Percentiles rank a stretch among this genome's conserved stretches.
These are phyloP conservation scores for Schoenoplectus tabernaemontani DNA, from an alignment of 202 grass and related monocot species.

Conservation along the genomic window DNA sequence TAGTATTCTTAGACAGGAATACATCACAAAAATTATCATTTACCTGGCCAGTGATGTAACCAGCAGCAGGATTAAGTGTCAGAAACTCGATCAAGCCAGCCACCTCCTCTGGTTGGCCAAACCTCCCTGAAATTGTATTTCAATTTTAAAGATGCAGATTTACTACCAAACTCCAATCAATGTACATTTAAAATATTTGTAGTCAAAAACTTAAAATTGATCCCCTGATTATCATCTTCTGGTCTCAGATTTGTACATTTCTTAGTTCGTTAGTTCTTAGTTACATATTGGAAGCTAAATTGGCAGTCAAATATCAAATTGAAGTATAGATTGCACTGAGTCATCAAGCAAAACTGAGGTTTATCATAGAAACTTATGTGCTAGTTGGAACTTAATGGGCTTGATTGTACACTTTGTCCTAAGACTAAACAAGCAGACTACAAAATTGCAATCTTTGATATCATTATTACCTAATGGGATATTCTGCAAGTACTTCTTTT, in stretches of 20 bases:
- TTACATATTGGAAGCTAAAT: background rate
- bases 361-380: background rate
- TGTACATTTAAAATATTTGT: background rate
- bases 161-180: background rate
- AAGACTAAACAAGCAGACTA: background rate
- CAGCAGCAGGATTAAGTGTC: slow-evolving; percentile 62
- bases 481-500: slow-evolving; percentile 70
- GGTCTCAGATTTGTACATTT: background rate
- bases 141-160: background rate
- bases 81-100: slow-evolving; percentile 88
- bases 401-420: background rate
- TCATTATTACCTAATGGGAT: slow-evolving; percentile 92
- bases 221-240: background rate
- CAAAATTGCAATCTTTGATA: slow-evolving; percentile 13
- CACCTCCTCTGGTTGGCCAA: slow-evolving; percentile 76
- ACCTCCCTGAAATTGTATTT: slow-evolving; percentile 58
- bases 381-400: background rate
- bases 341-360: background rate
- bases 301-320: background rate
- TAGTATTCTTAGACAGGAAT: background rate
- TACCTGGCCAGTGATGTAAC: slow-evolving; percentile 91
- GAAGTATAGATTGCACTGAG: background rate
- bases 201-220: background rate
- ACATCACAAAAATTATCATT: background rate
- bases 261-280: background rate